Evolutionary conservation across 2,329 filamentous ascomycete genomes (phyloP), one percentile per base, ranked within the genome.

Genomic region (Bipolaris zeicola): DNA sequence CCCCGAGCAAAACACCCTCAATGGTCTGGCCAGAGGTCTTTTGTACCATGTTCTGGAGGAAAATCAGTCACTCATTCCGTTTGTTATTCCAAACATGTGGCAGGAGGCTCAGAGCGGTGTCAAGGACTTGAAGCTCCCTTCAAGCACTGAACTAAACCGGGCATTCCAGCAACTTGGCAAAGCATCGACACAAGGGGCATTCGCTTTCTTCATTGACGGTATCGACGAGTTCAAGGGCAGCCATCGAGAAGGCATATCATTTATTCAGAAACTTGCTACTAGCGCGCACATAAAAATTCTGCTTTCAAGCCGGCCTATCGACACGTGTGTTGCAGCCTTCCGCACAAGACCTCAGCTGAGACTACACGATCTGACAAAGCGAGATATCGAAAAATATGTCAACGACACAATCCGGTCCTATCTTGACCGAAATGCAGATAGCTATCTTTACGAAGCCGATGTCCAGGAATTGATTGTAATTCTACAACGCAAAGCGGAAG

Each of bases 141-240:
- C 49, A 8, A 14, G 13, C 1, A 28, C 14, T n/a, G 49, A 44
- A 26, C 36, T 51, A 41, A 18, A 31, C 6, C 8, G 11, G 3
- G 49, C 49, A 11, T 51, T 51, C 20, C 20, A 38, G 16, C n/a
- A 28, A 22, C 14, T 51, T 8, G 20, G 39, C 20, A 22, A 16
- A 6, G 2, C 28, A 20, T 20, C 20, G 1, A 38, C 49, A 3
- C 10, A 18, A 1, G 49, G 49, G 4, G 41, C 39, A 8, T 52
- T 38, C n/a, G 49, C 41, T 10, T 45, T 52, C 4, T 45, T 52
- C 49, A 52, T 52, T 6, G 49, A 52, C 7, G 49, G 41, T 5
- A 41, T 52, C 22, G 49, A 52, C 6, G 49, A 52, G 6, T 52
- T 52, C 5, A 45, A 22, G 7, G 49, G 49, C 49, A 45, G 31